Base-by-base conservation (phyloP, 768 basidiomycete species). In the Gloeostereum incarnatum region DNA sequence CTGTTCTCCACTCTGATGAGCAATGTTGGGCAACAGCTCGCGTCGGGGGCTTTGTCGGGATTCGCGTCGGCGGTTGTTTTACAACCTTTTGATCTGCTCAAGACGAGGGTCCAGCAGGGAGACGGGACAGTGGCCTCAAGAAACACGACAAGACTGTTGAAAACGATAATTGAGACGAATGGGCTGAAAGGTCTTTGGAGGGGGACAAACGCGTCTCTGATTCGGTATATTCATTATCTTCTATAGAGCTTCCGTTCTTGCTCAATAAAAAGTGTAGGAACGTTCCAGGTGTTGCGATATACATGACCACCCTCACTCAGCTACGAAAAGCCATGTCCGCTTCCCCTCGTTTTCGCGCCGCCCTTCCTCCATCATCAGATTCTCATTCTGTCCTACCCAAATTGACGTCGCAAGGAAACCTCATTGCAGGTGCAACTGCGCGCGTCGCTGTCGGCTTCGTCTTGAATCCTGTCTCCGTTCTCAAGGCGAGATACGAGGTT, bases 401-500 rank as follows among this genome's bases (percentile, higher is more conserved):
- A 36, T 68, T 96, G 5, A 80, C 81, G 0, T 73, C 60, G 41
- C 68, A 77, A 49, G 92, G 92, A 2, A 96, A 97, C 56, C 67
- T 96, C 0, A 41, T 93, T 11, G 81, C 92, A 0, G 93, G 93
- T 2, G 91, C 89, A 0, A 73, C 82, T 1, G 75, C 85, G 1
- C 76, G 93, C 43, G 75, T 89, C 8, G 67, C 61, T 1, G 83
- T 94, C 2, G 92, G 93, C 1, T 76, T 93, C 49, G 41, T 91
- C 2, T 52, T 97, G 43, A 97, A 93, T 54, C 93, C 93, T 0
- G 78, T 96, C 47, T 82, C 93, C 4, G 78, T 97, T 13, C 61
- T 96, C 32, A 97, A 97, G 61, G 87, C 90, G 17, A 78, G 92
- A 16, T 93, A 81, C 47, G 93, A 97, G 76, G 92, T 83, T 24